Evolutionary conservation across 169 alveolate genomes (phyloP), one percentile per base, ranked within the genome.

Genomic region (Theileria orientalis): DNA sequence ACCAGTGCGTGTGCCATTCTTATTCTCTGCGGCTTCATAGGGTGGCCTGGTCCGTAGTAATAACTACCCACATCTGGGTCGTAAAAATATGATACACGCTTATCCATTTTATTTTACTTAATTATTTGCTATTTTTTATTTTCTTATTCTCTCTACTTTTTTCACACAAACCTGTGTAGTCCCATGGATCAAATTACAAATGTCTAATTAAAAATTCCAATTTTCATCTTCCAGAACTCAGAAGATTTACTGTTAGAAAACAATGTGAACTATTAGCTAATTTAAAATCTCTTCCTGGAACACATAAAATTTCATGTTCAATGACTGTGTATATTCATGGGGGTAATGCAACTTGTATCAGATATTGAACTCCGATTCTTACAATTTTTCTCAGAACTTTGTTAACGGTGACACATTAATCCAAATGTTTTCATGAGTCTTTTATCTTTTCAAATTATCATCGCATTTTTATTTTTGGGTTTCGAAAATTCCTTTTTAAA

Each of bases 21-120:
- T 16, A 98, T 97, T 79, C 99, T 80, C 83, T 96, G 99, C 6
- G 99, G 99, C 79, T 98, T 98, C 99, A 98, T 98, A n/a, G 99
- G 99, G 80, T 98, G 99, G 3, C 99, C 99, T 13, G 97, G 97
- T 8, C 99, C 99, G 84, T 98, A 98, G 89, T 98, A 97, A 83
- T 92, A 98, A 52, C 97, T 93, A 8, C 99, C 99, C 35, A 95
- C 94, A 67, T 96, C 98, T 30, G 97, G 98, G 90, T 92, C 97
- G 63, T 95, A 93, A 66, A 94, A 94, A 84, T 95, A 95, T 0
- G 96, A 90, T 44, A 94, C 96, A 54, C 96, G 84, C 63, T 88
- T 87, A 52, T 83, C 84, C 88, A 85, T 90, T 21, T 74, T 69
- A 76, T 52, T 76, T 40, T 60, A 9, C 47, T 13, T 13, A 56